Conservation (phyloP, 1,139 yeast genomes). For the Geotrichum europaeum region DNA sequence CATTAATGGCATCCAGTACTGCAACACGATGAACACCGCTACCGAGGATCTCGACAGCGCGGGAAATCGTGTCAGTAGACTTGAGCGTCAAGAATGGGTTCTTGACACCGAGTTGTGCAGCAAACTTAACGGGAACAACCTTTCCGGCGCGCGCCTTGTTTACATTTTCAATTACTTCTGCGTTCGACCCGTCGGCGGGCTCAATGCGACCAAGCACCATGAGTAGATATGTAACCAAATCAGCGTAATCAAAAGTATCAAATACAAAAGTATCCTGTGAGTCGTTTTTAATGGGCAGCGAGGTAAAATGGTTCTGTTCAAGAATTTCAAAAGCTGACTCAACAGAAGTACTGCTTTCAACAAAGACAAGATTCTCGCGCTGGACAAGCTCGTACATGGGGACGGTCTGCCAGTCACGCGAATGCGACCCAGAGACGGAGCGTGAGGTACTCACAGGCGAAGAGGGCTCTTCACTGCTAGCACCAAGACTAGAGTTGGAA, state of each 20-base stretch:
- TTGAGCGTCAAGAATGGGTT: slow-evolving; percentile 77
- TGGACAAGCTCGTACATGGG: slow-evolving; percentile 69
- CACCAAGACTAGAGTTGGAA: slow-evolving; percentile 6
- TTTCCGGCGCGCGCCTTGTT: slow-evolving; percentile 36
- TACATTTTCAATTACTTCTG: slow-evolving; percentile 29
- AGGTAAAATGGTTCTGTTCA: slow-evolving; percentile 65
- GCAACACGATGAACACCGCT: slow-evolving; percentile 92
- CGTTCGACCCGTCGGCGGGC: slow-evolving; percentile 28
- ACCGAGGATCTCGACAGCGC: slow-evolving; percentile 80
- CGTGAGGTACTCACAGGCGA: neutral
- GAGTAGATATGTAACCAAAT: slow-evolving; percentile 75
- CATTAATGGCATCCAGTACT: slow-evolving; percentile 51
- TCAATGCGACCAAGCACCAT: slow-evolving; percentile 60
- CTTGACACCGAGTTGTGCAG: slow-evolving; percentile 65
- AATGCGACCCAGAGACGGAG: neutral
- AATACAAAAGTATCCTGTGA: slow-evolving; percentile 49
- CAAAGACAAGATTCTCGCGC: slow-evolving; percentile 65
- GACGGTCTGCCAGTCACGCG: slow-evolving; percentile 68
- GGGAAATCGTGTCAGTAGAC: slow-evolving; percentile 59
- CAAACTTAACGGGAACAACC: slow-evolving; percentile 71
- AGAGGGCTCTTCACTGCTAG: slow-evolving; percentile 8
- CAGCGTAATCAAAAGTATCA: slow-evolving; percentile 81
- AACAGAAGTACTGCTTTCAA: slow-evolving; percentile 60
- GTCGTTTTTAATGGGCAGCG: slow-evolving; percentile 58
- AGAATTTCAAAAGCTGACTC: slow-evolving; percentile 84